A percentile compares a stretch with the other conserved stretches of the same genome.
These are phyloP conservation scores for Fusarium temperatum DNA, from an alignment of 2,329 filamentous ascomycete species.

Conservation along the genomic window DNA sequence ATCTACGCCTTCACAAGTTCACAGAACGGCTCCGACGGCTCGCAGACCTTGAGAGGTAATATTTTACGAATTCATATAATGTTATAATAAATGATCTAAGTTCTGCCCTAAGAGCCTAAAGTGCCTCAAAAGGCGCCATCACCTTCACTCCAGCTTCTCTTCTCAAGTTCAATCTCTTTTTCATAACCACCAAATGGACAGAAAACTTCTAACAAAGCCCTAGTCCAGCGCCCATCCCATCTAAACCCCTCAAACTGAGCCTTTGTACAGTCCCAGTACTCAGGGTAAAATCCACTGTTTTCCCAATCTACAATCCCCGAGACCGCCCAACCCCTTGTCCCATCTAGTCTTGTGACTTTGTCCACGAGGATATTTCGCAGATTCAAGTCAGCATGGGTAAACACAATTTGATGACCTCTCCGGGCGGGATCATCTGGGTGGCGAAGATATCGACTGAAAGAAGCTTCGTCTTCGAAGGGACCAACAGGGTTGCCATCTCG, in stretches of 20 bases:
- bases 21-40: too few species aligned
- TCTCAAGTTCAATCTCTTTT: not conserved
- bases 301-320: constrained; percentile 44
- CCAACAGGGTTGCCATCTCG: constrained; percentile 31
- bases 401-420: constrained; percentile 40
- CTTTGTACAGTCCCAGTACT: constrained; percentile 41
- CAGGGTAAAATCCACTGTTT: constrained; percentile 35
- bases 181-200: not conserved
- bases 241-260: not conserved
- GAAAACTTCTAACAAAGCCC: not conserved
- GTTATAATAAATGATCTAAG: too few species aligned
- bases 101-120: not conserved
- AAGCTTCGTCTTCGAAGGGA: constrained; percentile 44
- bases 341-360: constrained; percentile 31
- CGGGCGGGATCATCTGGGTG: constrained; percentile 44
- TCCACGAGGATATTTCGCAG: constrained; percentile 42
- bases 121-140: not conserved
- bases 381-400: constrained; percentile 54
- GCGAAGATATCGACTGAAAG: constrained; percentile 45
- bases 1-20: too few species aligned
- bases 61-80: too few species aligned
- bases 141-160: not conserved
- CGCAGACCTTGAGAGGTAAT: too few species aligned
- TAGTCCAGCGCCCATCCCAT: not conserved
- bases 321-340: constrained; percentile 35